Conservation (phyloP, 2,329 filamentous ascomycete genomes). For the Lachnellula willkommii region DNA sequence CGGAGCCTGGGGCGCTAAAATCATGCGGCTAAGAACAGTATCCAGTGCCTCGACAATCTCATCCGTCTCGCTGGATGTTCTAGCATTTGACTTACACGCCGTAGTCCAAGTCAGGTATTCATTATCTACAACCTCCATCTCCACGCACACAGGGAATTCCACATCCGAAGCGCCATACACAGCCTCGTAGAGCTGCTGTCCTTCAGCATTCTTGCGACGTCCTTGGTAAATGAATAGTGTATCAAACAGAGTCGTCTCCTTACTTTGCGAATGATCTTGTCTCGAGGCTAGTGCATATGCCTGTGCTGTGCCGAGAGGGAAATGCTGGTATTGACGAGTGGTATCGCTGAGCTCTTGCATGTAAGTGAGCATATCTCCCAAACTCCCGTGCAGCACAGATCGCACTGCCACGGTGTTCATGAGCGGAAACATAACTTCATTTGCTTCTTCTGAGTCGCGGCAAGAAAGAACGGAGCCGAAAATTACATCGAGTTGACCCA, state of each 20-base stretch:
- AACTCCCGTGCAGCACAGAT: slow-evolving; percentile 64
- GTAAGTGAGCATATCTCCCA: slow-evolving; percentile 60
- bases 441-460: slow-evolving; percentile 65
- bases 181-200: slow-evolving; percentile 22
- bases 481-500: slow-evolving; percentile 63
- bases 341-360: slow-evolving; percentile 65
- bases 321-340: slow-evolving; percentile 68
- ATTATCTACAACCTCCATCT: slow-evolving; percentile 61
- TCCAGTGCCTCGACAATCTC: slow-evolving; percentile 57
- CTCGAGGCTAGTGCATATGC: slow-evolving; percentile 39
- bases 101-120: slow-evolving; percentile 60
- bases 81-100: slow-evolving; percentile 58
- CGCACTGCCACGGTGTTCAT: slow-evolving; percentile 87
- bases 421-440: slow-evolving; percentile 71
- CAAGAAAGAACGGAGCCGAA: slow-evolving; percentile 84
- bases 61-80: slow-evolving; percentile 42
- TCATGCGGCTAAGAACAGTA: slow-evolving; percentile 49
- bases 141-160: slow-evolving; percentile 77
- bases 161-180: slow-evolving; percentile 55
- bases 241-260: slow-evolving; percentile 49
- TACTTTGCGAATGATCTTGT: neutral
- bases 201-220: slow-evolving; percentile 26
- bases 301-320: slow-evolving; percentile 67
- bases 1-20: slow-evolving; percentile 43
- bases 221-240: slow-evolving; percentile 64